Evolutionary conservation across 202 grass and related monocot species (phyloP).

Genomic region (Dendrocalamus latiflorus): DNA sequence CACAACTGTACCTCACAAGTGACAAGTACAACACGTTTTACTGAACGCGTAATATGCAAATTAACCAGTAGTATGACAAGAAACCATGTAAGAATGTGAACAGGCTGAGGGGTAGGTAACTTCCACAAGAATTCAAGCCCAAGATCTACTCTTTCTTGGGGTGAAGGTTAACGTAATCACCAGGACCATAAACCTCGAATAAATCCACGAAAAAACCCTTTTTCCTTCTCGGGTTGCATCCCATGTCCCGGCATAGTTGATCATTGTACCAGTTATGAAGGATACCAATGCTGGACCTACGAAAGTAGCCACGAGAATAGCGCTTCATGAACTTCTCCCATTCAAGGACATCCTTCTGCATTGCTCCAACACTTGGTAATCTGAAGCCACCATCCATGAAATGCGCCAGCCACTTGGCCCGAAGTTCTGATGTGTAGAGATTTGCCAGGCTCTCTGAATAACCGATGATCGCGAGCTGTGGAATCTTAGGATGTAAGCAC

Average conservation of each 20-base stretch:
- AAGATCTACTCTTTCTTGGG: constrained; percentile 1
- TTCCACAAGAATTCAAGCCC: not conserved
- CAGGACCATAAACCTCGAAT: constrained; percentile 38
- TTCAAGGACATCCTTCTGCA: constrained; percentile 47
- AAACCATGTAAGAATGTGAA: not conserved
- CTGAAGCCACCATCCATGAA: constrained; percentile 58
- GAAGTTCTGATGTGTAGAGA: constrained; percentile 52
- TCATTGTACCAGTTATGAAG: constrained; percentile 71
- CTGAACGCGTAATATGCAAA: too few species aligned
- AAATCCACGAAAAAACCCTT: constrained; percentile 46
- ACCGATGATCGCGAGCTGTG: constrained; percentile 45
- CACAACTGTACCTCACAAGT: too few species aligned
- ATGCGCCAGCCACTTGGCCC: constrained; percentile 49
- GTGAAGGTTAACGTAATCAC: constrained; percentile 53
- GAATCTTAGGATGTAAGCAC: constrained; percentile 63
- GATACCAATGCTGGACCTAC: constrained; percentile 39
- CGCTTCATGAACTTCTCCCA: constrained; percentile 62
- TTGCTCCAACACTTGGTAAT: constrained; percentile 31
- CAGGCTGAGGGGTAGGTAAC: too few species aligned
- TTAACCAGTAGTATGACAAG: too few species aligned
- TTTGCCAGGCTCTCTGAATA: constrained; percentile 64
- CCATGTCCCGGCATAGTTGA: constrained; percentile 66
- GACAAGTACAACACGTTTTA: too few species aligned
- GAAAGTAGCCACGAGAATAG: constrained; percentile 33
- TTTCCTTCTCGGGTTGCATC: constrained; percentile 58